Conservation (phyloP, 1,284 basidiomycete species). For the Kwoniella shivajii region DNA sequence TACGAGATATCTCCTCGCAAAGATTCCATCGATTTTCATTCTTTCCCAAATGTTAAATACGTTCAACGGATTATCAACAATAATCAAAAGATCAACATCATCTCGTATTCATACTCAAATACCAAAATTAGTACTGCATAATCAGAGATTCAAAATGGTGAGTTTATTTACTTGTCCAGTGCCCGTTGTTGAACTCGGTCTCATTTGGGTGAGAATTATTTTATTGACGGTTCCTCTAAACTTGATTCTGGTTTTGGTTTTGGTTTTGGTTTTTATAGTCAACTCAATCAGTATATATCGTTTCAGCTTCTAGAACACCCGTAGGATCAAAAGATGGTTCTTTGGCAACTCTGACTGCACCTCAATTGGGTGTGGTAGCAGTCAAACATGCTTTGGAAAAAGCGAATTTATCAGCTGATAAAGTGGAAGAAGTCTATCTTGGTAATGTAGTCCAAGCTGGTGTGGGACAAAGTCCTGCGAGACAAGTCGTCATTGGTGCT, state of each 20-base stretch:
- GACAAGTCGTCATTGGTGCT: slow-evolving; percentile 87
- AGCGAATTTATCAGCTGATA: slow-evolving; percentile 74
- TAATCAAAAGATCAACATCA: too few relatives aligned
- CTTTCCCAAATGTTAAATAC: too few relatives aligned
- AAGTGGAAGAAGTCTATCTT: slow-evolving; percentile 93
- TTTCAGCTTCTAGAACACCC: slow-evolving; percentile 91
- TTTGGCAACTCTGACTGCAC: slow-evolving; percentile 84
- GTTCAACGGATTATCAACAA: too few relatives aligned
- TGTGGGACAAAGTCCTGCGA: slow-evolving; percentile 90
- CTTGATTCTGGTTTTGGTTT: too few relatives aligned
- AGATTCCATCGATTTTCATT: too few relatives aligned
- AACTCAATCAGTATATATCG: slow-evolving; percentile 83
- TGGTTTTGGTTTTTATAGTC: neutral
- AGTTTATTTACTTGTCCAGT: neutral
- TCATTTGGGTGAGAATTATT: neutral
- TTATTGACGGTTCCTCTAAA: too few relatives aligned
- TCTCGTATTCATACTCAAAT: too few relatives aligned
- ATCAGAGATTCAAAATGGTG: neutral
- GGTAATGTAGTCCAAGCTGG: slow-evolving; percentile 97
- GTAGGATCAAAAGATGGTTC: slow-evolving; percentile 90
- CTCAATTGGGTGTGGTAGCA: slow-evolving; percentile 84
- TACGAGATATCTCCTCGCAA: too few relatives aligned
- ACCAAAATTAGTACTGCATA: neutral
- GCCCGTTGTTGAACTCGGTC: neutral
- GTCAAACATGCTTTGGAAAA: slow-evolving; percentile 86